These are phyloP conservation scores for Eutrema salsugineum DNA, from an alignment of 441 rosid species.

Conservation along the genomic window DNA sequence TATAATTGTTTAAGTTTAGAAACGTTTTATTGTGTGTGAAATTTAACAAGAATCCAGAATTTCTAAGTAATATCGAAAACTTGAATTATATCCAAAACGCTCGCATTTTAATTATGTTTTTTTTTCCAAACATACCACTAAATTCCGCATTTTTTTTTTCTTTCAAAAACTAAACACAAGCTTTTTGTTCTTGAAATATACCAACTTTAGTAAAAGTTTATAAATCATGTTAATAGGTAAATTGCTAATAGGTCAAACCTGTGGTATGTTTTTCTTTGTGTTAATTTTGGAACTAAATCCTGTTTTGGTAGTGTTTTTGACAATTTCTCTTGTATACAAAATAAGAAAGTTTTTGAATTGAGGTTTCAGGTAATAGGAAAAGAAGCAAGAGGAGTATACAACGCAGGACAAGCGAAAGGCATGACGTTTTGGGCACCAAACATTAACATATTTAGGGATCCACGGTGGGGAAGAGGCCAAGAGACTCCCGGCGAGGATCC, in stretches of 20 bases:
- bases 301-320: no score
- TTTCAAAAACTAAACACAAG: not conserved
- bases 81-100: not conserved
- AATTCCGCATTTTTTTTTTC: no score
- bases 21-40: not conserved
- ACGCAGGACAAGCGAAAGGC: slow-evolving; percentile 68
- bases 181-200: not conserved
- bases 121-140: not conserved
- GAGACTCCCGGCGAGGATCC: slow-evolving; percentile 97
- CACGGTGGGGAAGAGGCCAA: slow-evolving; percentile 97
- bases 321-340: not conserved
- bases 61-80: not conserved
- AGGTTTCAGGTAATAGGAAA: slow-evolving; percentile 44
- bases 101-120: not conserved
- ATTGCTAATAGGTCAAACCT: not conserved
- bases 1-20: not conserved
- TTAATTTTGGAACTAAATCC: not conserved
- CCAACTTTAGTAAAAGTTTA: no score
- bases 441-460: slow-evolving; percentile 81
- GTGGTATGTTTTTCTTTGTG: not conserved
- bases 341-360: not conserved
- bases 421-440: slow-evolving; percentile 93
- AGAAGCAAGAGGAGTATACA: slow-evolving; percentile 78
- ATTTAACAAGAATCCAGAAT: not conserved
- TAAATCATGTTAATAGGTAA: no score